Evolutionary conservation across 805 yeast species (phyloP).

Genomic region (Cephaloascus albidus): DNA sequence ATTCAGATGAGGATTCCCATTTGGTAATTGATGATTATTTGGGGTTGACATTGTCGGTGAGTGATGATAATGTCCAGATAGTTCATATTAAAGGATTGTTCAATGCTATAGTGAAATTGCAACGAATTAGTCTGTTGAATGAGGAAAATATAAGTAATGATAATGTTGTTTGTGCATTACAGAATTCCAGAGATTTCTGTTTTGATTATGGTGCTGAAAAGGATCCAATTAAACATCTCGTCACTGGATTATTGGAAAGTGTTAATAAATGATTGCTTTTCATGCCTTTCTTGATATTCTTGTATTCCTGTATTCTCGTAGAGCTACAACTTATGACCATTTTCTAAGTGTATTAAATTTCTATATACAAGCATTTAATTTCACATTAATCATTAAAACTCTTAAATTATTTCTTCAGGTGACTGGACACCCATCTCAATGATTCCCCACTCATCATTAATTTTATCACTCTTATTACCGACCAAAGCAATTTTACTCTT

Average conservation of each 20-base stretch:
- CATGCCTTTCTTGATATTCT: too few species aligned
- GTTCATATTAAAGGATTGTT: conserved; percentile 24
- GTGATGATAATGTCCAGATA: conserved; percentile 24
- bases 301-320: too few species aligned
- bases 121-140: conserved; percentile 7
- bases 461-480: conserved; percentile 25
- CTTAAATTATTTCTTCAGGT: too few species aligned
- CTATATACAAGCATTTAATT: too few species aligned
- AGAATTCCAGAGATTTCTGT: conserved; percentile 17
- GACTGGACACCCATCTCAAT: conserved; percentile 2
- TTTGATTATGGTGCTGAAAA: not conserved
- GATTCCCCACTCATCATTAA: conserved; percentile 2
- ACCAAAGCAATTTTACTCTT: conserved; percentile 28
- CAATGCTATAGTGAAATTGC: conserved; percentile 5
- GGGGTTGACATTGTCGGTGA: conserved; percentile 24
- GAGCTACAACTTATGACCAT: too few species aligned
- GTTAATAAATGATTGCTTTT: not conserved
- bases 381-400: too few species aligned
- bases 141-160: conserved; percentile 9
- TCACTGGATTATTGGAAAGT: not conserved
- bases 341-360: too few species aligned
- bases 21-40: conserved; percentile 13
- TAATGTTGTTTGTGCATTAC: conserved; percentile 19
- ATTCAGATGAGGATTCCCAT: not conserved
- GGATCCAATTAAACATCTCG: not conserved